phyloP scores from a whole-genome alignment of 371 early-diverging fungal species.

The Mucor irregularis region DNA sequence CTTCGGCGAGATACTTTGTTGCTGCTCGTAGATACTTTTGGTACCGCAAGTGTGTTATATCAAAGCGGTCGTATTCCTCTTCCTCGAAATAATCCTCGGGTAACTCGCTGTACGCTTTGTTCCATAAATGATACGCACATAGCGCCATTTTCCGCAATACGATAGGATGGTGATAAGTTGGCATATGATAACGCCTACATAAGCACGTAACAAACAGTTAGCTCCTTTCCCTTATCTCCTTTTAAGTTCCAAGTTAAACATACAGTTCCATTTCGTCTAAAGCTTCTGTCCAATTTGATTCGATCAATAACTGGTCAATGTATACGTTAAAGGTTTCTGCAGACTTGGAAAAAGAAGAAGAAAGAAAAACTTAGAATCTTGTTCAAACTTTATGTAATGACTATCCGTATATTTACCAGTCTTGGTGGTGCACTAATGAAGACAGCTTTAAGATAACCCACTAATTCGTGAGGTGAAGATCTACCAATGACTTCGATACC shows the following conservation, averaged over 20 bases:
- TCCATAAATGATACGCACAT: conserved; percentile 9
- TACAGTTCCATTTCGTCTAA: conserved; percentile 13
- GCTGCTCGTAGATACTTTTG: not conserved
- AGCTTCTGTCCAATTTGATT: conserved; percentile 1
- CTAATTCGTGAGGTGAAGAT: conserved; percentile 2
- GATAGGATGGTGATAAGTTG: conserved; percentile 9
- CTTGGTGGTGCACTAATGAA: not conserved
- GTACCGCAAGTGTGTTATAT: not conserved
- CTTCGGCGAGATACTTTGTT: not conserved
- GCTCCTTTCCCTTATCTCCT: too few species aligned
- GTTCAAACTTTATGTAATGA: too few species aligned
- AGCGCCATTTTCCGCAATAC: conserved; percentile 10
- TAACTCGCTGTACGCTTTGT: not conserved
- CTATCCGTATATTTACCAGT: not conserved
- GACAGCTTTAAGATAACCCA: conserved; percentile 10
- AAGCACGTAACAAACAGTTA: not conserved
- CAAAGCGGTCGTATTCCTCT: not conserved
- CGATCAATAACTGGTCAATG: conserved; percentile 5
- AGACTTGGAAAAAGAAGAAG: not conserved
- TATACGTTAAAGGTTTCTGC: conserved; percentile 11
- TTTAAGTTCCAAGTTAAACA: not conserved
- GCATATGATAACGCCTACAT: not conserved
- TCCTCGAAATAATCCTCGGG: conserved; percentile 4
- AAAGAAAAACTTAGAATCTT: not conserved
- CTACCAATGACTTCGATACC: conserved; percentile 14